Evolutionary conservation across 2,329 filamentous ascomycete genomes (phyloP).

Genomic region (Alternaria burnsii): DNA sequence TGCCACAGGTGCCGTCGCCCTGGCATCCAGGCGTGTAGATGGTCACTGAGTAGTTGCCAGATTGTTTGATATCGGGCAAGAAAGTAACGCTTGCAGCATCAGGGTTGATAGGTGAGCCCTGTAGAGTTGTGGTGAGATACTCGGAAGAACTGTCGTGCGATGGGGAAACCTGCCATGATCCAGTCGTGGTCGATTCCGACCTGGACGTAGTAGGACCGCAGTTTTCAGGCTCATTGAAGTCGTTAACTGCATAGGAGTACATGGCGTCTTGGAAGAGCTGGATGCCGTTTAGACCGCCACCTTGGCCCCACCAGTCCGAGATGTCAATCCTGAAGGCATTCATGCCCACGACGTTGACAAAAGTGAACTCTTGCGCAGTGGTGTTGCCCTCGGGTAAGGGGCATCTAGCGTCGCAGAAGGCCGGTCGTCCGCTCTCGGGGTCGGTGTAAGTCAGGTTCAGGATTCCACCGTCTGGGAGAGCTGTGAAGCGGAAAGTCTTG

Average conservation of each 20-base stretch:
- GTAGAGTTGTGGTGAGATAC: constrained; percentile 76
- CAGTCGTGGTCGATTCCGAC: constrained; percentile 69
- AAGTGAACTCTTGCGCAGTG: constrained; percentile 87
- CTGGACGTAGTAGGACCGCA: constrained; percentile 68
- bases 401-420: constrained; percentile 81
- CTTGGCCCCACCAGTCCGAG: constrained; percentile 83
- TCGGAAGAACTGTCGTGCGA: constrained; percentile 75
- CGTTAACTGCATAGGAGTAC: constrained; percentile 81
- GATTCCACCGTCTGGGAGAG: constrained; percentile 86
- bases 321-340: constrained; percentile 85
- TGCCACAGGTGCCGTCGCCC: constrained; percentile 77
- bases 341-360: constrained; percentile 94
- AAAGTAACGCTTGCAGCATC: constrained; percentile 77
- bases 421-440: constrained; percentile 68
- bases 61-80: constrained; percentile 82
- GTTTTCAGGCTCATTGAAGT: constrained; percentile 90
- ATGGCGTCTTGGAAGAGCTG: constrained; percentile 88
- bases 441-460: constrained; percentile 96
- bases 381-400: constrained; percentile 76
- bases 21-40: constrained; percentile 92
- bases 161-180: constrained; percentile 75
- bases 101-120: constrained; percentile 62
- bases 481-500: constrained; percentile 85
- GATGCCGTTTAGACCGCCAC: constrained; percentile 85
- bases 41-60: constrained; percentile 90